phyloP scores from a whole-genome alignment of 108 stramenopile genomes.

The Epipyxis sp. region DNA sequence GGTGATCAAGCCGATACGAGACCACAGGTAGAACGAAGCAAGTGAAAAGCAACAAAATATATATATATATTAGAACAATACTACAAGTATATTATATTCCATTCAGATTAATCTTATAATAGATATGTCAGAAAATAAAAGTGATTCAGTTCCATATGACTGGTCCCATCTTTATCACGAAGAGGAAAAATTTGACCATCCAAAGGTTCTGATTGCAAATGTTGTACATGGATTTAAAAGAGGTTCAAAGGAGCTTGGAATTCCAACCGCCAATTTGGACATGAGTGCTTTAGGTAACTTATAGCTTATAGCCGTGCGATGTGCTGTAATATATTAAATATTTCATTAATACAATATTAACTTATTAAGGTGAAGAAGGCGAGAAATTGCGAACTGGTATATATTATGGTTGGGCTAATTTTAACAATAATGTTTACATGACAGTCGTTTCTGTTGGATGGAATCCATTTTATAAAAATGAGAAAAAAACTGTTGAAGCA shows the following conservation, averaged over 20 bases:
- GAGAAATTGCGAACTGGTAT: conserved; percentile 51
- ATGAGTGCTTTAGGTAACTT: conserved; percentile 19
- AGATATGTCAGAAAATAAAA: no score
- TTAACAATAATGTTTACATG: conserved; percentile 41
- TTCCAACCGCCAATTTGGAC: conserved; percentile 56
- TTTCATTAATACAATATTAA: conserved; percentile 39
- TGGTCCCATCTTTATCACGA: conserved; percentile 8
- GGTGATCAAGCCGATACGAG: no score
- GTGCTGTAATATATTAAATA: no score
- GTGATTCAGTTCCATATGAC: no score
- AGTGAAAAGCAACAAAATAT: no score
- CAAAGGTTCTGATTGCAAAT: conserved; percentile 39
- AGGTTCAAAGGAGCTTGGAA: conserved; percentile 58
- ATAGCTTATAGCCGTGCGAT: no score
- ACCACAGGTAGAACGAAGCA: no score
- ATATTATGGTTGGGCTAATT: conserved; percentile 52
- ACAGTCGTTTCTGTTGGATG: conserved; percentile 58
- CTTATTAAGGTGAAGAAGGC: conserved; percentile 43
- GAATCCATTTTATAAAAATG: conserved; percentile 55
- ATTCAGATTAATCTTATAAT: no score
- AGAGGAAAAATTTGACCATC: neutral
- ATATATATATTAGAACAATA: no score
- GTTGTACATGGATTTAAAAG: conserved; percentile 62
- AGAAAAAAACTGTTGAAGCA: conserved; percentile 54
- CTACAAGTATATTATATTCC: no score